Evolutionary conservation across 73 alveolate species (phyloP), one percentile per base, ranked within the genome.

Genomic region (Uronychia binucleata): DNA sequence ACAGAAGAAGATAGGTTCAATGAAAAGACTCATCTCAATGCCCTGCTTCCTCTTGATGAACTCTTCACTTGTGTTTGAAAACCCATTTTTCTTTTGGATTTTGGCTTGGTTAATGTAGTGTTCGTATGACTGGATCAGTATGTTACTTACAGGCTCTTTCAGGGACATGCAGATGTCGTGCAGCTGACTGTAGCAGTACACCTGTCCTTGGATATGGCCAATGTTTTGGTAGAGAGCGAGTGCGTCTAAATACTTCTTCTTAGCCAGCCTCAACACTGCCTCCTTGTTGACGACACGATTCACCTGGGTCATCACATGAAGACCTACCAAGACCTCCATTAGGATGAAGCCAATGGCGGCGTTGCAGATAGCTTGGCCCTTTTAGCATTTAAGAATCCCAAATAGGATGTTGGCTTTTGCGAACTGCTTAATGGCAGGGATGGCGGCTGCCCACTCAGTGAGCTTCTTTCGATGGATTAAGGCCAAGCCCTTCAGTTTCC

Each of bases 31-130:
- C 74, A 81, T 60, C 30, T 81, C 88, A 1, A 75, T 33, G 57
- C 88, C 88, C 74, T 81, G 88, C 26, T n/a, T 60, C 32, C 88
- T 81, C 32, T 81, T 78, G 57, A n/a, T 59, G 46, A 81, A 81
- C 59, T 0, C 31, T 31, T 67, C 31, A 46, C 19, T 46, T 5
- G 19, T 46, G n/a, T 11, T 46, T 46, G 67, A 19, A 19, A 11
- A 11, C 67, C 67, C 67, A 5, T 46, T 46, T 46, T 46, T 5
- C 5, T 46, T 46, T 46, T n/a, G n/a, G 19, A 46, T 46, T 46
- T 46, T 46, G 5, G 67, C 67, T 46, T 46, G 19, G 67, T 46
- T 46, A 19, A 46, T 46, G 19, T 46, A 46, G 19, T 46, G 67
- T 46, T 46, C 67, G 19, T 46, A 46, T 11, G 67, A 46, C 67